Evolutionary conservation across 116 monocot species (phyloP).

Genomic region (Dioscorea cayenensis): DNA sequence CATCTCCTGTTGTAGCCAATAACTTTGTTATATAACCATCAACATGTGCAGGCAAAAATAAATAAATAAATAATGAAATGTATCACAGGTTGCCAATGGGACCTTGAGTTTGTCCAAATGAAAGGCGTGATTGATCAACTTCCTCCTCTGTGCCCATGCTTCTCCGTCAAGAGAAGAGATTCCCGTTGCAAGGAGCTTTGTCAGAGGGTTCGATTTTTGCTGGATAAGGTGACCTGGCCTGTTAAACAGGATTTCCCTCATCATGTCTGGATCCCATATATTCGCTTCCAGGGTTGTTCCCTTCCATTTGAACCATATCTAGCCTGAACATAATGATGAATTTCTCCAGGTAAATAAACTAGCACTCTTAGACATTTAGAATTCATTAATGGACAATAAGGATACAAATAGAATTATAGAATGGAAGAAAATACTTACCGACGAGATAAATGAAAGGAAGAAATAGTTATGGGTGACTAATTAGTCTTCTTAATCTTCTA

Average conservation of each 20-base stretch:
- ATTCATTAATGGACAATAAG: too few species aligned
- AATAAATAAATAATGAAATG: not conserved
- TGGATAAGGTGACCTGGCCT: conserved; percentile 25
- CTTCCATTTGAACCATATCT: conserved; percentile 31
- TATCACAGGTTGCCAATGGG: not conserved
- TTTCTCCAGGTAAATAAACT: not conserved
- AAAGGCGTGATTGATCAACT: conserved; percentile 48
- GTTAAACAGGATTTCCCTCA: conserved; percentile 32
- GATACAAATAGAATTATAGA: too few species aligned
- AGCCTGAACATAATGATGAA: conserved; percentile 17
- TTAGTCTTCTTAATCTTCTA: too few species aligned
- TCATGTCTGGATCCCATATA: conserved; percentile 37
- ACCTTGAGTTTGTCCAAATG: conserved; percentile 65
- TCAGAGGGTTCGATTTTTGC: conserved; percentile 14
- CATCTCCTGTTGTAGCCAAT: conserved; percentile 28
- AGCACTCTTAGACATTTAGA: not conserved
- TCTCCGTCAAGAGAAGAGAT: conserved; percentile 33
- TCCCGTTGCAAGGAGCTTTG: conserved; percentile 15
- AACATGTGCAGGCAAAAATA: not conserved
- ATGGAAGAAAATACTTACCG: too few species aligned
- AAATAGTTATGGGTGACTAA: too few species aligned
- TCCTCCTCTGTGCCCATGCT: conserved; percentile 49
- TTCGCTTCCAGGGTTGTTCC: conserved; percentile 36
- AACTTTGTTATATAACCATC: not conserved
- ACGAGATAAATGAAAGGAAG: too few species aligned